Evolutionary conservation across 345 rosid species (phyloP).

Genomic region (Cardamine chenopodiifolia): DNA sequence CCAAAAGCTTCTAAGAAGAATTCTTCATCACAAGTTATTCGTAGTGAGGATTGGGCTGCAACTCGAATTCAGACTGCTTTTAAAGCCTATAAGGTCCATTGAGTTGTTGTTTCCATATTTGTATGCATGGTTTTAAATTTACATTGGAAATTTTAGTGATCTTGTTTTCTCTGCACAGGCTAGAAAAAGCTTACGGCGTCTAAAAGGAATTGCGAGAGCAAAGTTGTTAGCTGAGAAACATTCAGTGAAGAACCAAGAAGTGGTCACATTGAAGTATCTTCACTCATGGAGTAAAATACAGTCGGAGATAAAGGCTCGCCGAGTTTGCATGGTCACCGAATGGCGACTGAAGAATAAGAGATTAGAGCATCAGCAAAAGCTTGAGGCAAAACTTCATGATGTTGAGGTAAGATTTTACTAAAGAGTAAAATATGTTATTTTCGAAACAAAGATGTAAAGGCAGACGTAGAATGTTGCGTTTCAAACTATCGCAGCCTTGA

Average conservation of each 20-base stretch:
- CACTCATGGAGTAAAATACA: constrained; percentile 90
- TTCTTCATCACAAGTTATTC: constrained; percentile 42
- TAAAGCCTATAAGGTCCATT: constrained; percentile 68
- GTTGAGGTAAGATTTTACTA: constrained; percentile 57
- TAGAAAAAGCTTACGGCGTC: constrained; percentile 62
- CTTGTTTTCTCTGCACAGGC: constrained; percentile 52
- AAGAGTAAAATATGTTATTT: neutral
- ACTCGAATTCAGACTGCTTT: constrained; percentile 73
- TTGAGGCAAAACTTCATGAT: constrained; percentile 90
- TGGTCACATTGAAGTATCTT: constrained; percentile 60
- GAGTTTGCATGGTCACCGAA: constrained; percentile 80
- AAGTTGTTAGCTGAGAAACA: constrained; percentile 50
- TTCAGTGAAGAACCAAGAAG: constrained; percentile 68
- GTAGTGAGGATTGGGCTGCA: constrained; percentile 66
- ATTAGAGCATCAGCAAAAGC: constrained; percentile 87
- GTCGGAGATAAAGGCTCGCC: constrained; percentile 66
- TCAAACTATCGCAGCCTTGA: no score
- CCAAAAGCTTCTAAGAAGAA: constrained; percentile 69
- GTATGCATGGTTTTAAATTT: neutral
- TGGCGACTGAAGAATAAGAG: constrained; percentile 72
- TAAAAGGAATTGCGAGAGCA: constrained; percentile 66
- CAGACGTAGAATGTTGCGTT: neutral
- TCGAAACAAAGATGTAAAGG: no score
- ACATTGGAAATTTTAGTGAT: neutral
- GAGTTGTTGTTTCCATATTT: neutral